Evolutionary conservation across 139 green algal species (phyloP), one percentile per base, ranked within the genome.

Genomic region (Chlamydomonas eustigma): DNA sequence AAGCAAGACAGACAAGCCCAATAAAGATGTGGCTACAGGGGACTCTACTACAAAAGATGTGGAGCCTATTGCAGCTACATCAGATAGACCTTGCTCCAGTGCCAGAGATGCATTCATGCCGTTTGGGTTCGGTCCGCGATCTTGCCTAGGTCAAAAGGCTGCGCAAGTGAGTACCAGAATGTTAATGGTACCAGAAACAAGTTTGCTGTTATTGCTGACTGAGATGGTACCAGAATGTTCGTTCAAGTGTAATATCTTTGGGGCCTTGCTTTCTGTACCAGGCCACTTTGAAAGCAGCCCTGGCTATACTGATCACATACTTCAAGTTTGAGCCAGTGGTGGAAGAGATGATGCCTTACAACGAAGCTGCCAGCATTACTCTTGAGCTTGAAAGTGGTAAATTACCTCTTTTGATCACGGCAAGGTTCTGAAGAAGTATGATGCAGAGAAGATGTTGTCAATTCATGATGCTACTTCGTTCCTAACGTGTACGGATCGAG

Each of bases 241-340:
- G 12, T 30, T 69, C 5, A 5, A 37, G 8, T 12, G 22, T 8
- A 34, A 8, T 22, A 12, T 5, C 8, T 30, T 5, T 22, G 33
- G 58, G 22, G 33, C 28, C 58, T 5, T 8, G 18, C 58, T 37
- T 30, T 37, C 22, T 30, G 2, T 75, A 28, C 44, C 69, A 75
- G 69, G 69, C 69, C 24, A 37, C 65, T 37, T 37, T 83, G 2
- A 83, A 83, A 44, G 78, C 78, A 8, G 78, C 51, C 50, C 1
- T 83, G 8, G 51, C 72, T 12, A 37, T 83, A 37, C 37, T 83
- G 37, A 25, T 83, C 30, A 8, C 64, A 28, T 78, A 67, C 4
- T 31, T 79, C 28, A 69, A 71, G 24, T 97, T 90, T 66, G 44
- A 58, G 44, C 44, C 18, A 18, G 44, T 18, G 18, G 44, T 58